Base-by-base conservation (phyloP, 2,329 filamentous ascomycete genomes). In the Fusarium metavorans region DNA sequence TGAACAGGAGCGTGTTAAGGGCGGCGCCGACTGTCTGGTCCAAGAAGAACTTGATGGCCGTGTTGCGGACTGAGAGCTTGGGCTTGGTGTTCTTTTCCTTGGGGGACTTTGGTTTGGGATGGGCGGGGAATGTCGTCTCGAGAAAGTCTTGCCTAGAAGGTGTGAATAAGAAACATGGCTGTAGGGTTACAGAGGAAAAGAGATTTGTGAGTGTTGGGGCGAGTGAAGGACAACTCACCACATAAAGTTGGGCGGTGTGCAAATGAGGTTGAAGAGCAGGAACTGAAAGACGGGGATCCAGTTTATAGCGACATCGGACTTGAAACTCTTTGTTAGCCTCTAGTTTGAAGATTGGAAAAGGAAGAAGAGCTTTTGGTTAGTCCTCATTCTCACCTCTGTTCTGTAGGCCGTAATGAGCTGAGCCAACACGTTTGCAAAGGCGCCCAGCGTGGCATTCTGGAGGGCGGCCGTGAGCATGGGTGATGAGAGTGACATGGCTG, bases 191-290 rank as follows among this genome's bases (percentile, higher is more conserved):
- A 37, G n/a, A 18, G 18, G 25, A 0, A 30, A 25, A 14, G 34
- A 54, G n/a, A 41, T 20, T 14, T 13, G 7, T 48, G 50, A 13
- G 37, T 25, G 7, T 18, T 37, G 27, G 35, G 35, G 54, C 9
- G 23, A 57, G 48, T n/a, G 54, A 37, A 37, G 14, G 48, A 39
- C 37, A n/a, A 82, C 84, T 76, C 82, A 91, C 95, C 95, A 98
- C 77, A 94, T 81, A 80, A 95, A 94, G 83, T 98, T 98, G 52
- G 93, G 93, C 4, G 95, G 95, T 45, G 92, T 93, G 82, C 88
- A 92, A 68, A 97, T 80, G 37, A 94, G 80, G 74, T 92, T 90
- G 85, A 92, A 97, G 63, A 94, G 79, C 61, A 94, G 84, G 83
- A 97, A 98, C 80, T 95, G 93, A 76, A 95, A 84, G 50, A 97